A percentile compares a stretch with the other conserved stretches of the same genome.
phyloP scores from a whole-genome alignment of 1,284 basidiomycete genomes.

The Coniferiporia sulphurascens region DNA sequence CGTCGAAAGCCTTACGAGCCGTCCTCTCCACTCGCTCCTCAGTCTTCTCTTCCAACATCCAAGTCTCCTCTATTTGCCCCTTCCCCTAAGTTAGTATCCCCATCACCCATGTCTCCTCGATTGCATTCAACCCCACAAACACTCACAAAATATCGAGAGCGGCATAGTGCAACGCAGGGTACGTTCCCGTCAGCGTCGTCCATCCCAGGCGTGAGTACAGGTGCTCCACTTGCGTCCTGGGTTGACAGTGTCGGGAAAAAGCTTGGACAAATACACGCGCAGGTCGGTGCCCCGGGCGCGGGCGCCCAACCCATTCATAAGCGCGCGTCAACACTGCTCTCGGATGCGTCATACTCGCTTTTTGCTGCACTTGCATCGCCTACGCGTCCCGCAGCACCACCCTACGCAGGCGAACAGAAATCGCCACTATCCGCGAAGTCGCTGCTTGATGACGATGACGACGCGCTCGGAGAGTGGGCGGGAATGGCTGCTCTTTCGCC shows the following conservation, averaged over 20 bases:
- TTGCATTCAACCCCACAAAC: not conserved
- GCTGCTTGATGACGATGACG: slow-evolving; percentile 16
- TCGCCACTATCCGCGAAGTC: not conserved
- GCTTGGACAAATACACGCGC: slow-evolving; percentile 45
- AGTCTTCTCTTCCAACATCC: slow-evolving; percentile 2
- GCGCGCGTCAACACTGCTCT: slow-evolving; percentile 59
- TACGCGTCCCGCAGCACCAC: slow-evolving; percentile 16
- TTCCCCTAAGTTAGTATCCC: not conserved
- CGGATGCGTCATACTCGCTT: slow-evolving; percentile 58
- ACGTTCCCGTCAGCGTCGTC: slow-evolving; percentile 28
- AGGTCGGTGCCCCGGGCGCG: slow-evolving; percentile 42
- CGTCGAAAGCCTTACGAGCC: slow-evolving; percentile 12
- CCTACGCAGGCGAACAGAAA: slow-evolving; percentile 10
- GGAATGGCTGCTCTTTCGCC: slow-evolving; percentile 10
- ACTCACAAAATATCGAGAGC: slow-evolving; percentile 8
- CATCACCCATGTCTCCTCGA: not conserved
- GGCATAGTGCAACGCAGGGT: slow-evolving; percentile 10
- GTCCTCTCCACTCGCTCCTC: not conserved
- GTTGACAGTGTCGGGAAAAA: slow-evolving; percentile 45
- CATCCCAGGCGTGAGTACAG: slow-evolving; percentile 29
- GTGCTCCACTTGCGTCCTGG: slow-evolving; percentile 43
- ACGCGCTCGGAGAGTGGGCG: slow-evolving; percentile 7
- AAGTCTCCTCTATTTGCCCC: not conserved
- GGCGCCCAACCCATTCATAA: slow-evolving; percentile 37
- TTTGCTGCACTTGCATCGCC: slow-evolving; percentile 43